A percentile compares a stretch with the other conserved stretches of the same genome.
Evolutionary conservation across 2,329 filamentous ascomycete genomes (phyloP).

Genomic region (Elsinoe arachidis): DNA sequence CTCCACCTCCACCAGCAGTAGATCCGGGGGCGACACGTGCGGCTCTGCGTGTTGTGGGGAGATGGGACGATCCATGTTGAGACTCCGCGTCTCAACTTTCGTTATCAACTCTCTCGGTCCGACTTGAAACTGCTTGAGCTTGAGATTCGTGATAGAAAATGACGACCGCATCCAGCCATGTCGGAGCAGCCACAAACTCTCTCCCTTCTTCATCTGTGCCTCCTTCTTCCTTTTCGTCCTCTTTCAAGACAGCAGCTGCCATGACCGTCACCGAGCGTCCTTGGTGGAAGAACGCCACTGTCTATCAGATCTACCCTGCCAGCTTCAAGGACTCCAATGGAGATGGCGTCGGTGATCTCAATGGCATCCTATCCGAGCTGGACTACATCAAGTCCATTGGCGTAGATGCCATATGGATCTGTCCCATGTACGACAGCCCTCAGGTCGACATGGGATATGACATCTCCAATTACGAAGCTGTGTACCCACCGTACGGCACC

Average conservation of each 20-base stretch:
- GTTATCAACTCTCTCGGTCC: background rate
- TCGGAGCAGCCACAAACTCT: constrained; percentile 5
- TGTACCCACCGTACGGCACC: constrained; percentile 58
- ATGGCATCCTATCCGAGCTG: constrained; percentile 54
- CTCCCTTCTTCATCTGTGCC: background rate
- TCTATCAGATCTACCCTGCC: constrained; percentile 40
- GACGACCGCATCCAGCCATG: background rate
- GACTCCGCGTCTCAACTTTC: constrained; percentile 9
- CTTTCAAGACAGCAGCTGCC: background rate
- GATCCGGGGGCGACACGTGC: background rate
- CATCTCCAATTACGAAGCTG: constrained; percentile 57
- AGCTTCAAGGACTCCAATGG: constrained; percentile 45
- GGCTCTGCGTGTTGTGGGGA: background rate
- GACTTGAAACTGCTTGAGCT: background rate
- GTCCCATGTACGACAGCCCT: constrained; percentile 54
- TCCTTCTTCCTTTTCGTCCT: background rate
- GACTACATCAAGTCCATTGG: constrained; percentile 54
- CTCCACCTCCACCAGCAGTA: background rate
- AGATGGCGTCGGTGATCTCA: constrained; percentile 54
- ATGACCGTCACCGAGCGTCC: constrained; percentile 13
- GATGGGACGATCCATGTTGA: constrained; percentile 1
- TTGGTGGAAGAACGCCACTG: constrained; percentile 40
- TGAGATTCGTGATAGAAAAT: constrained; percentile 4
- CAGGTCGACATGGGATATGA: constrained; percentile 65
- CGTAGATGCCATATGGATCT: constrained; percentile 58